phyloP scores from a whole-genome alignment of 768 basidiomycete species.

The Amylocystis lapponica region DNA sequence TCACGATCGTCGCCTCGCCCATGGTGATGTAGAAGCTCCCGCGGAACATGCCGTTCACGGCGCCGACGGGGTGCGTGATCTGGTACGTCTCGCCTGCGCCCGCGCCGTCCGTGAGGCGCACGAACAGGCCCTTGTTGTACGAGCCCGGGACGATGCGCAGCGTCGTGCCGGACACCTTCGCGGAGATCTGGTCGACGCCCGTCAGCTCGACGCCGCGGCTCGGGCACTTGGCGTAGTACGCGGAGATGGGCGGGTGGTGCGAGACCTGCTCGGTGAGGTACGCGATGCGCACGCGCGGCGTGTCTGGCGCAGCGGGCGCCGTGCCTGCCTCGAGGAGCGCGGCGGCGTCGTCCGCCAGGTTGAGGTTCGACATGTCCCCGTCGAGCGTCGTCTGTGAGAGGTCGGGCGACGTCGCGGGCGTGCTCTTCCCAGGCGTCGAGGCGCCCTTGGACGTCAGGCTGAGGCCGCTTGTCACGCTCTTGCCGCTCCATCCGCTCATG shows the following conservation, averaged over 20 bases:
- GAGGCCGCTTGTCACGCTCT: conserved; percentile 53
- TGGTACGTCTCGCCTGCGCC: conserved; percentile 80
- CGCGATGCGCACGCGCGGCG: conserved; percentile 55
- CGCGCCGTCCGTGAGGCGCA: conserved; percentile 66
- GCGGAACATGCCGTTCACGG: conserved; percentile 87
- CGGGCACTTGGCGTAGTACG: conserved; percentile 76
- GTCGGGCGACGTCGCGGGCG: conserved; percentile 49
- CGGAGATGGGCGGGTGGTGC: conserved; percentile 94
- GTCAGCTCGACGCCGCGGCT: conserved; percentile 60
- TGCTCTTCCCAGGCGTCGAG: conserved; percentile 48
- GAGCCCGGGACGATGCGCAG: conserved; percentile 79
- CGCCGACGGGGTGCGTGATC: conserved; percentile 84
- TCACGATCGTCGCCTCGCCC: conserved; percentile 72
- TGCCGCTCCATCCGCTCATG: conserved; percentile 53
- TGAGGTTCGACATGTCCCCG: conserved; percentile 58
- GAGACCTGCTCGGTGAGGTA: conserved; percentile 93
- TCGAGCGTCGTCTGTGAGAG: conserved; percentile 39
- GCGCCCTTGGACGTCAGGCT: conserved; percentile 35
- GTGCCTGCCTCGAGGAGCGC: conserved; percentile 30
- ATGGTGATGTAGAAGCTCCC: conserved; percentile 92
- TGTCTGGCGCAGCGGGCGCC: conserved; percentile 18
- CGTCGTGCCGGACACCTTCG: conserved; percentile 84
- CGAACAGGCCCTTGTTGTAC: conserved; percentile 84
- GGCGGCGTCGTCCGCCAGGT: conserved; percentile 36
- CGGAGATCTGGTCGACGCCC: conserved; percentile 91